A percentile compares a stretch with the other conserved stretches of the same genome.
Evolutionary conservation across 2,329 filamentous ascomycete species (phyloP).

Genomic region (Sclerotinia sclerotiorum): DNA sequence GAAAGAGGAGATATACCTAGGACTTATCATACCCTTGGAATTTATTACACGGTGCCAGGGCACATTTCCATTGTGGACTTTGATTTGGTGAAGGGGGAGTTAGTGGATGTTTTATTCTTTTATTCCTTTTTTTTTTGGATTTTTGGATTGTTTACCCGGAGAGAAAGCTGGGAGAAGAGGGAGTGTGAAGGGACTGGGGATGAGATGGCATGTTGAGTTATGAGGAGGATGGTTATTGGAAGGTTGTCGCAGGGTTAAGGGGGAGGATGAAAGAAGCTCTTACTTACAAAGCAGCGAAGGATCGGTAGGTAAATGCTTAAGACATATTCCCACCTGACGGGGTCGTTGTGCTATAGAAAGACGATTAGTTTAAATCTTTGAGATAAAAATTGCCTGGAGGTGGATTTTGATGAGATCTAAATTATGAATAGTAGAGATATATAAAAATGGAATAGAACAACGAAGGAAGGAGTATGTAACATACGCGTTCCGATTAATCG

Average conservation of each 20-base stretch:
- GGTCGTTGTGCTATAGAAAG: conserved; percentile 61
- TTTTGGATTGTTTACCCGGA: no score
- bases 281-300: no score
- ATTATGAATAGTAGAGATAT: no score
- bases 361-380: neutral
- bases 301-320: conserved; percentile 73
- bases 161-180: no score
- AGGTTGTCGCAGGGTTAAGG: no score
- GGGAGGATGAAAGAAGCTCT: no score
- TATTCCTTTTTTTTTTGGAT: no score
- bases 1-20: conserved; percentile 56
- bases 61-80: conserved; percentile 74
- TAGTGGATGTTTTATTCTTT: no score
- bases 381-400: no score
- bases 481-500: conserved; percentile 69
- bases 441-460: no score
- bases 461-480: conserved; percentile 36
- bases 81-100: conserved; percentile 55
- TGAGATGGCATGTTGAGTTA: neutral
- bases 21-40: conserved; percentile 80
- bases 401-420: no score
- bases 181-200: neutral
- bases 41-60: conserved; percentile 96
- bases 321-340: conserved; percentile 83
- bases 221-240: no score